Evolutionary conservation across 768 basidiomycete genomes (phyloP).

Genomic region (Tricholoma hemisulphureum): DNA sequence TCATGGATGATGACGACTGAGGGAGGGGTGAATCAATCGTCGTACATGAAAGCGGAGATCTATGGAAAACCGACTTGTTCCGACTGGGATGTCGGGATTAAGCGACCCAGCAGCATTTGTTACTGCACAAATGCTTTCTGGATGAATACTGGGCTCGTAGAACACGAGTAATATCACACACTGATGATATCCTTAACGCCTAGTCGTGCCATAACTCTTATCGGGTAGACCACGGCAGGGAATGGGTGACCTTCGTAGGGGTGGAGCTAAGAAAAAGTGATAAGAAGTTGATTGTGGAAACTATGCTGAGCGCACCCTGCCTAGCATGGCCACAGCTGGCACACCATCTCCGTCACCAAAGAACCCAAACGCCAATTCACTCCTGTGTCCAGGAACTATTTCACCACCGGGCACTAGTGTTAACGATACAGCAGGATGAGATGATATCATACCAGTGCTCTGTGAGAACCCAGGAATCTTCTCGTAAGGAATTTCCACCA

Average conservation of each 20-base stretch:
- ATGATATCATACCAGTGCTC: slow-evolving; percentile 67
- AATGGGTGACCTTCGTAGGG: slow-evolving; percentile 81
- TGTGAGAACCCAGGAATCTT: slow-evolving; percentile 69
- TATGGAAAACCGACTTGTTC: slow-evolving; percentile 62
- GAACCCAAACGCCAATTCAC: slow-evolving; percentile 75
- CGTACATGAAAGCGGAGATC: neutral
- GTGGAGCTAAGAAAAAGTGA: slow-evolving; percentile 57
- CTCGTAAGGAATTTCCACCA: slow-evolving; percentile 61
- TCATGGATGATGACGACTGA: slow-evolving; percentile 82
- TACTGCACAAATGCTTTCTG: slow-evolving; percentile 41
- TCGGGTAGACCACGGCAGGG: slow-evolving; percentile 70
- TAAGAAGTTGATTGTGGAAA: neutral
- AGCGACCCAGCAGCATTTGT: slow-evolving; percentile 89
- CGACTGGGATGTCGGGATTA: slow-evolving; percentile 69
- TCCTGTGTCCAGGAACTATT: slow-evolving; percentile 79
- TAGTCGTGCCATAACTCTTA: slow-evolving; percentile 73
- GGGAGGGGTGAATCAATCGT: slow-evolving; percentile 11
- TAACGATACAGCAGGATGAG: neutral
- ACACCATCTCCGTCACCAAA: slow-evolving; percentile 62
- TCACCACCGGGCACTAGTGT: neutral
- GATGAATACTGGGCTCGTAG: neutral
- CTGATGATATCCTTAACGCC: slow-evolving; percentile 77
- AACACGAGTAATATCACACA: slow-evolving; percentile 34
- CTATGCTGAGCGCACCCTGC: slow-evolving; percentile 52
- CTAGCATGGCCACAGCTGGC: slow-evolving; percentile 88